phyloP scores from a whole-genome alignment of 78 protist genomes.

The Pelomyxa schiedti region DNA sequence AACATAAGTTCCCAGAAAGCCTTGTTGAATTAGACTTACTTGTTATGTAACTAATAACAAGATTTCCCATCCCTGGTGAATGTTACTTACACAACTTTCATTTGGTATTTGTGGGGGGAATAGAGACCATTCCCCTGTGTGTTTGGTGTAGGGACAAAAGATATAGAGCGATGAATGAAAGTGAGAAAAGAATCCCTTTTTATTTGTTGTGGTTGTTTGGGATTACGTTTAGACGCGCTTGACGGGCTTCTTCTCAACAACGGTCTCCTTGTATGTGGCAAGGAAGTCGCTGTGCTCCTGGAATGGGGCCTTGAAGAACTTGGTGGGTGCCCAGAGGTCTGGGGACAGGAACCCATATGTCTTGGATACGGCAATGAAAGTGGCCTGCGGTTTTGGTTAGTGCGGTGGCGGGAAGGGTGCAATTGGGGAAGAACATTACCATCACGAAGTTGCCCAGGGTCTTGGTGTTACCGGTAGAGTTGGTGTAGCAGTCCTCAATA shows the following conservation, averaged over 20 bases:
- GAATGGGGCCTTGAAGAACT: constrained; percentile 65
- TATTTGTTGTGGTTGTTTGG: too few relatives aligned
- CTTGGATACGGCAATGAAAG: constrained; percentile 82
- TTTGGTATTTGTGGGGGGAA: too few relatives aligned
- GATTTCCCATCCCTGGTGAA: too few relatives aligned
- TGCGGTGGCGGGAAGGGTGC: neutral
- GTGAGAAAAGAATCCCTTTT: too few relatives aligned
- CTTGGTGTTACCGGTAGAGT: constrained; percentile 88
- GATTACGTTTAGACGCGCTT: neutral
- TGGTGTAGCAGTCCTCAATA: constrained; percentile 95
- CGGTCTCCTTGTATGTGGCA: constrained; percentile 2
- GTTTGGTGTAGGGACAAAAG: too few relatives aligned
- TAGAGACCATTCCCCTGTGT: too few relatives aligned
- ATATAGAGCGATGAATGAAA: too few relatives aligned
- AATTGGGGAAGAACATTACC: neutral
- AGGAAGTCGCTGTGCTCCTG: constrained; percentile 65
- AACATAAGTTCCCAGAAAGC: too few relatives aligned
- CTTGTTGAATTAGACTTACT: too few relatives aligned
- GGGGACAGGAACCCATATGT: constrained; percentile 97
- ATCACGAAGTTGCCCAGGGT: constrained; percentile 97
- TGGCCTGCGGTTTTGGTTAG: constrained; percentile 76
- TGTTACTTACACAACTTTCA: too few relatives aligned
- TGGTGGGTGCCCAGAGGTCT: constrained; percentile 87
- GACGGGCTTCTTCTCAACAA: neutral
- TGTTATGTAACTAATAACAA: too few relatives aligned